Percentiles rank a stretch among this genome's conserved stretches.
phyloP scores from a whole-genome alignment of 2,329 filamentous ascomycete species.

The Colletotrichum filicis region DNA sequence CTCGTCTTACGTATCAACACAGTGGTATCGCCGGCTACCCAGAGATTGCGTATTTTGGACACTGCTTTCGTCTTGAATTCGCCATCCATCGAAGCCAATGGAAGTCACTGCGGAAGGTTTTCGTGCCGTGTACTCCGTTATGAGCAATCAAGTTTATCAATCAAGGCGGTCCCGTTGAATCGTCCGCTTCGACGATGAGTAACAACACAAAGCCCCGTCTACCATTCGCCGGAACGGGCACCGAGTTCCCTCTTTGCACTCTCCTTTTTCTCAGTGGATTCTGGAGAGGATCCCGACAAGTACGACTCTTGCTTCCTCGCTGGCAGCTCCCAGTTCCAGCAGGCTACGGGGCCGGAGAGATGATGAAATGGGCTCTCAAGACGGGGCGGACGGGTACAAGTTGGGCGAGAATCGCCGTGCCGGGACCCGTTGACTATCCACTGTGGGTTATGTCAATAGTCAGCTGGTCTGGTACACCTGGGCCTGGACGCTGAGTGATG shows the following conservation, averaged over 20 bases:
- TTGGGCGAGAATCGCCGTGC: background rate
- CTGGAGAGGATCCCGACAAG: background rate
- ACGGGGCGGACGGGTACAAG: slow-evolving; percentile 9
- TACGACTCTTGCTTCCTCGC: slow-evolving; percentile 14
- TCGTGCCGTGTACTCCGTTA: slow-evolving; percentile 1
- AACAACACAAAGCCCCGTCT: background rate
- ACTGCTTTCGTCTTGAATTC: background rate
- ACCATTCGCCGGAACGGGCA: slow-evolving; percentile 5
- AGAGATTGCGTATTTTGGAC: slow-evolving; percentile 1
- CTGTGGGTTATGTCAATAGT: slow-evolving; percentile 5
- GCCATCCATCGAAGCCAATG: slow-evolving; percentile 6
- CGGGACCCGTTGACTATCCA: slow-evolving; percentile 6
- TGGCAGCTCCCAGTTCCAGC: slow-evolving; percentile 19
- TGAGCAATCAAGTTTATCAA: background rate
- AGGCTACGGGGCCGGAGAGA: background rate
- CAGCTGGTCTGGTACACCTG: background rate
- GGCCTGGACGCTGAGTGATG: background rate
- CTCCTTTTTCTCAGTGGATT: background rate
- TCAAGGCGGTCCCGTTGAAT: background rate
- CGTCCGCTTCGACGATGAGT: slow-evolving; percentile 12
- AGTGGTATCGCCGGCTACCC: background rate
- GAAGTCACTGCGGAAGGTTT: background rate
- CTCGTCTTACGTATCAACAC: background rate
- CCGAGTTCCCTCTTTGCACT: slow-evolving; percentile 6
- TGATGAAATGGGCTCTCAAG: slow-evolving; percentile 4